Conservation (phyloP, 2,329 filamentous ascomycete species). For the Grosmannia clavigera region DNA sequence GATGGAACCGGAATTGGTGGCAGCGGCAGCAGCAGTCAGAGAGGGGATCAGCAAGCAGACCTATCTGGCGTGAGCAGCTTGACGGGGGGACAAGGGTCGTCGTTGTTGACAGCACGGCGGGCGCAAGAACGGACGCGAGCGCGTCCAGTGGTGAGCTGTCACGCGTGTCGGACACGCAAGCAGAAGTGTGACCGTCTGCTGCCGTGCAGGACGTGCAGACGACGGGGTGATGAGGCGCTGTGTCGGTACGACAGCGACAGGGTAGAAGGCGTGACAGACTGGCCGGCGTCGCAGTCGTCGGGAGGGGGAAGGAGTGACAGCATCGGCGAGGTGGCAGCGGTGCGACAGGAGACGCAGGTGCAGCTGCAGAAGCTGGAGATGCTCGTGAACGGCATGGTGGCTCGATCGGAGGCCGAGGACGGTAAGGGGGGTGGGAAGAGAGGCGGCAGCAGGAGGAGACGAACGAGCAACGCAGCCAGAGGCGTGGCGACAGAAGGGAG, state of each 20-base stretch:
- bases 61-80: neutral
- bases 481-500: neutral
- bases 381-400: constrained; percentile 25
- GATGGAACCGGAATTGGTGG: neutral
- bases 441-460: neutral
- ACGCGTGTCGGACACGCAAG: constrained; percentile 29
- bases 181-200: constrained; percentile 29
- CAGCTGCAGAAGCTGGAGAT: constrained; percentile 28
- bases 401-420: neutral
- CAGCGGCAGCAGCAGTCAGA: neutral
- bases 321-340: neutral
- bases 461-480: neutral
- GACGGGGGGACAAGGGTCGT: too few species aligned
- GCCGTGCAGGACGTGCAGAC: constrained; percentile 26
- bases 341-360: constrained; percentile 24
- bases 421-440: neutral
- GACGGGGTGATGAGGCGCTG: constrained; percentile 21
- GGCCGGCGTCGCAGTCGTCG: neutral
- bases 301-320: neutral
- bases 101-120: neutral
- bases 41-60: too few species aligned
- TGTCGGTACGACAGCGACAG: constrained; percentile 21
- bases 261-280: neutral
- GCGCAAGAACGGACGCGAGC: neutral
- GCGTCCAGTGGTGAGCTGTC: constrained; percentile 28